phyloP scores from a whole-genome alignment of 257 asterid genomes.

The Buddleja alternifolia region DNA sequence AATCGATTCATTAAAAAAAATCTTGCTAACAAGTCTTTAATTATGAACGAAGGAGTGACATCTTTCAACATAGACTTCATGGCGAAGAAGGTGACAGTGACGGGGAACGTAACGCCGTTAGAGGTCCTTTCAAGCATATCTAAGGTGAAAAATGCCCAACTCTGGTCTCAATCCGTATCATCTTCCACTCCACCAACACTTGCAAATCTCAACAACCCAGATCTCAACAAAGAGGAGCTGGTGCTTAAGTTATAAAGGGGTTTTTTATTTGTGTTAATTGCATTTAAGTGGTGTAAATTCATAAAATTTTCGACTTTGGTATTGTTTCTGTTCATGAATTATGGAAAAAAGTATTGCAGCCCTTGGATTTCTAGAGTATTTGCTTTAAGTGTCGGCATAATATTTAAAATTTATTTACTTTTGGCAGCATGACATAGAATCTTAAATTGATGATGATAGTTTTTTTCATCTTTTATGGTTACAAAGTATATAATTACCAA shows the following conservation, averaged over 20 bases:
- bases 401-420: background rate
- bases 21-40: background rate
- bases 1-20: too few species aligned
- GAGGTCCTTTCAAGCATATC: conserved; percentile 73
- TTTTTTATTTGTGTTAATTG: background rate
- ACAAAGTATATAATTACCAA: too few species aligned
- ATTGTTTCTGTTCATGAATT: too few species aligned
- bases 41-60: conserved; percentile 57
- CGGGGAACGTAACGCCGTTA: conserved; percentile 65
- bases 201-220: conserved; percentile 16
- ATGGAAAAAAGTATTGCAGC: background rate
- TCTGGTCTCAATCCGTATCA: conserved; percentile 59
- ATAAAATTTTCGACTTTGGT: too few species aligned
- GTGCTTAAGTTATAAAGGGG: background rate
- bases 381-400: too few species aligned
- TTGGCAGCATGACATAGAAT: background rate
- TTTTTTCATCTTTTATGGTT: too few species aligned
- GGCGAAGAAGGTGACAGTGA: conserved; percentile 78
- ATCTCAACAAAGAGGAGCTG: conserved; percentile 15
- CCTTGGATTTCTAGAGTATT: background rate
- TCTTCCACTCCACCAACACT: conserved; percentile 28
- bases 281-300: background rate
- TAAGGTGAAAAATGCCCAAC: conserved; percentile 81
- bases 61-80: conserved; percentile 76
- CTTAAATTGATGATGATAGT: background rate